Conservation (phyloP, 768 basidiomycete genomes). For the Mycena vulgaris region DNA sequence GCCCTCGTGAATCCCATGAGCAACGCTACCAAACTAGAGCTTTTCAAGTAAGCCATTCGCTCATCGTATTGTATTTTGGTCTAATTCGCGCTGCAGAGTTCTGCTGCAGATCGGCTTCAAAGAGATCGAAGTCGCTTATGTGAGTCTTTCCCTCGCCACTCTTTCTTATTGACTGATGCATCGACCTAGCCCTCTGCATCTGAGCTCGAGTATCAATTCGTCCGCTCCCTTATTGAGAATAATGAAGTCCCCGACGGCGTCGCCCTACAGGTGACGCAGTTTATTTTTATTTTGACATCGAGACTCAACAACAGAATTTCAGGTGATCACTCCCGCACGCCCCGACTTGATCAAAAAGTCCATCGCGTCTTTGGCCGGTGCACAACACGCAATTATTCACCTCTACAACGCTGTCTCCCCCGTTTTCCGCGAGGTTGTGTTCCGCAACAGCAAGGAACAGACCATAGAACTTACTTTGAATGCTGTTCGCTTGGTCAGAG, state of each 20-base stretch:
- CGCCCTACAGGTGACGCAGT: slow-evolving; percentile 88
- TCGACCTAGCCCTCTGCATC: slow-evolving; percentile 82
- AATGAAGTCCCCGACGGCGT: slow-evolving; percentile 92
- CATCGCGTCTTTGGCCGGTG: slow-evolving; percentile 90
- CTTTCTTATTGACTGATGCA: slow-evolving; percentile 1
- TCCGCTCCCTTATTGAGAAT: slow-evolving; percentile 88
- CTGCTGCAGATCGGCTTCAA: slow-evolving; percentile 80
- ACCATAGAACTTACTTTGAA: slow-evolving; percentile 89
- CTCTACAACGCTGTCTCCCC: slow-evolving; percentile 99
- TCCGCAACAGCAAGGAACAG: slow-evolving; percentile 91
- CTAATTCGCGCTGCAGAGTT: slow-evolving; percentile 74
- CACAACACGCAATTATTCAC: slow-evolving; percentile 94
- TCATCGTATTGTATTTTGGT: slow-evolving; percentile 52
- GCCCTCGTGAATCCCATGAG: slow-evolving; percentile 98
- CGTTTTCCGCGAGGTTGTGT: slow-evolving; percentile 93
- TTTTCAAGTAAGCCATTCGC: slow-evolving; percentile 58
- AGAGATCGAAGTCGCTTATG: slow-evolving; percentile 96
- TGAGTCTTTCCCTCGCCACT: neutral
- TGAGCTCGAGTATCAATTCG: slow-evolving; percentile 94
- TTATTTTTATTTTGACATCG: slow-evolving; percentile 23
- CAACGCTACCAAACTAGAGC: slow-evolving; percentile 59
- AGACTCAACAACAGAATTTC: slow-evolving; percentile 28
- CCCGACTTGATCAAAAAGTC: slow-evolving; percentile 95
- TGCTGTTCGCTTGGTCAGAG: slow-evolving; percentile 88
- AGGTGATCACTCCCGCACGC: slow-evolving; percentile 97